Evolutionary conservation across 345 rosid genomes (phyloP), one percentile per base, ranked within the genome.

Genomic region (Populus deltoides): DNA sequence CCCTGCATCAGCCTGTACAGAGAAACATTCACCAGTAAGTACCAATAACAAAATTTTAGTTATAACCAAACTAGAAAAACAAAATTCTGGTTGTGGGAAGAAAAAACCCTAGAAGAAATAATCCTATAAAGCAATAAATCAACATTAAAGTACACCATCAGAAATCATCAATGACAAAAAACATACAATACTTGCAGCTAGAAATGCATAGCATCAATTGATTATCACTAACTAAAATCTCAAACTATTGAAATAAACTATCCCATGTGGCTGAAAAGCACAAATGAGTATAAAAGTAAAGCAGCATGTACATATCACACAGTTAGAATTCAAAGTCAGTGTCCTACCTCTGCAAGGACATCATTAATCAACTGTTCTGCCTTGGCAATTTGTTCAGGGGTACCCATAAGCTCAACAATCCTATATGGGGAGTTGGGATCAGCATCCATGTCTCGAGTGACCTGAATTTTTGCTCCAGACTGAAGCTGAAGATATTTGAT

Each of bases 381-480:
- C 86, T 85, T 94, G 10, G 94, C 73, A 79, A 97, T 92, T 85
- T 94, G 97, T 22, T 91, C 98, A 0, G 92, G 88, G 0, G 92
- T 92, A 66, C 99, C 99, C 79, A 84, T 83, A 15, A 97, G 87
- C 86, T 97, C 99, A 3, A 97, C 99, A 39, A 79, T 77, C 79
- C 99, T 92, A 11, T 87, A 82, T 10, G 85, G 47, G 29, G 93
- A 88, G 79, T 87, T 87, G 55, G 93, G 98, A 67, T 97, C 99
- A 0, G 98, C 88, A 85, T 97, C 98, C 89, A 87, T 88, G 82
- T 97, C 99, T 36, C 99, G 84, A 7, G 98, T 94, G 49, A 97
- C 92, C 88, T 94, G 98, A 90, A 97, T 97, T 88, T 97, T 97
- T 1, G 99, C 97, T 33, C 99, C 99, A 75, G 99, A 97, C 76